Evolutionary conservation across 2,329 filamentous ascomycete genomes (phyloP).

Genomic region (Colletotrichum aenigma): DNA sequence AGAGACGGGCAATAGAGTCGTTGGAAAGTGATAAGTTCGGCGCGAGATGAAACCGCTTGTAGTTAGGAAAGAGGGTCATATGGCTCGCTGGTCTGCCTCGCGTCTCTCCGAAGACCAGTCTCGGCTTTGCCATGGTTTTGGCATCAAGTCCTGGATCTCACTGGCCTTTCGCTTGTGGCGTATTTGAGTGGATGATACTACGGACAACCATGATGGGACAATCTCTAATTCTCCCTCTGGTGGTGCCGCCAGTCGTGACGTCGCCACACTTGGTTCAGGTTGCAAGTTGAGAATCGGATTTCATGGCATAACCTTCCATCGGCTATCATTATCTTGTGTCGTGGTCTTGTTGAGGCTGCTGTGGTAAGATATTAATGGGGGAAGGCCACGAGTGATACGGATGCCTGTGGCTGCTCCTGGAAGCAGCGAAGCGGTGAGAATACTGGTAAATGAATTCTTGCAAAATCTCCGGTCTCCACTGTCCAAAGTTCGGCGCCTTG

Average conservation of each 20-base stretch:
- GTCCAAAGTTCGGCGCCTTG: too few species aligned
- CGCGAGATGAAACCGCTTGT: not conserved
- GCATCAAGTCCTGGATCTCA: not conserved
- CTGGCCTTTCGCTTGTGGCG: not conserved
- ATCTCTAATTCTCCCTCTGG: accelerated
- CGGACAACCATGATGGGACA: not conserved
- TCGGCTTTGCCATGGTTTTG: not conserved
- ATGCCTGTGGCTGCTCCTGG: not conserved
- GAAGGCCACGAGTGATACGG: accelerated
- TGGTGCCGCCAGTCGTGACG: not conserved
- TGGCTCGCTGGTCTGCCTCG: accelerated
- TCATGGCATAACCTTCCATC: too few species aligned
- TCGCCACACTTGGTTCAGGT: accelerated
- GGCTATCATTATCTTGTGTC: accelerated
- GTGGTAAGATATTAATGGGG: not conserved
- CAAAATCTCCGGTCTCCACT: too few species aligned
- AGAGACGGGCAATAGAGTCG: not conserved
- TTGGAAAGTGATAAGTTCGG: not conserved
- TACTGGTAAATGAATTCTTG: too few species aligned
- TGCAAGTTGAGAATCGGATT: not conserved
- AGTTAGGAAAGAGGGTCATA: accelerated
- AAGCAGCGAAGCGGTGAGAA: not conserved
- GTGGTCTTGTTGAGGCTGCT: not conserved
- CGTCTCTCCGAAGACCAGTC: not conserved
- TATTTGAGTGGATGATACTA: not conserved